phyloP scores from a whole-genome alignment of 495 filamentous ascomycete species.

The Xylaria sp. region DNA sequence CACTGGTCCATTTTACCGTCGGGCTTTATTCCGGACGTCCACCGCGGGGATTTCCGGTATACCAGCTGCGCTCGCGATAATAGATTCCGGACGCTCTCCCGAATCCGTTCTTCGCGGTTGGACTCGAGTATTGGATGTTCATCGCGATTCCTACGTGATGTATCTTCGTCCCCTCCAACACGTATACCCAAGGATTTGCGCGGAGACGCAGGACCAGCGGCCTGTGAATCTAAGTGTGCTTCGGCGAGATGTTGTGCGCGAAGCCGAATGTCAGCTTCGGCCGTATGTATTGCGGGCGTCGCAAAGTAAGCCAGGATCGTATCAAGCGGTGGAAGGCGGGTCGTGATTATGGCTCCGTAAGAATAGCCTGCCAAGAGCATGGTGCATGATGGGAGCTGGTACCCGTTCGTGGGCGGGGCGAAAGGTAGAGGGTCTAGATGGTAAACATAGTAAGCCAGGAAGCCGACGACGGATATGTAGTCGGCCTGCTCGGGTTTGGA shows the following conservation, averaged over 20 bases:
- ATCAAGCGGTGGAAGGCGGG: conserved; percentile 68
- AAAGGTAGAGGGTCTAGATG: conserved; percentile 41
- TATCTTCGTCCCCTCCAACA: conserved; percentile 49
- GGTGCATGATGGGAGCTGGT: conserved; percentile 10
- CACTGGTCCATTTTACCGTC: conserved; percentile 29
- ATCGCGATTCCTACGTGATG: conserved; percentile 40
- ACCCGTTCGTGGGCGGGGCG: conserved; percentile 15
- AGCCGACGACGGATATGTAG: conserved; percentile 79
- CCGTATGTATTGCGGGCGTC: conserved; percentile 54
- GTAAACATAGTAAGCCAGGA: conserved; percentile 75
- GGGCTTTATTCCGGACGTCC: neutral
- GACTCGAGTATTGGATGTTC: neutral
- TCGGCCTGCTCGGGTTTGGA: conserved; percentile 79
- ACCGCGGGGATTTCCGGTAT: conserved; percentile 25
- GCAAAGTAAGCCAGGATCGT: conserved; percentile 66
- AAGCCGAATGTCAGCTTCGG: conserved; percentile 68
- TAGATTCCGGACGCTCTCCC: conserved; percentile 49
- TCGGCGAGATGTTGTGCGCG: conserved; percentile 68
- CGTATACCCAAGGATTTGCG: conserved; percentile 45
- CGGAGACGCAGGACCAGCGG: conserved; percentile 33
- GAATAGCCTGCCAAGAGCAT: conserved; percentile 85
- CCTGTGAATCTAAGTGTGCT: conserved; percentile 48
- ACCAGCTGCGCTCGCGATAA: conserved; percentile 44
- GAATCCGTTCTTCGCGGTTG: conserved; percentile 45
- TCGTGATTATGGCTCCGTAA: conserved; percentile 84